A percentile compares a stretch with the other conserved stretches of the same genome.
These are phyloP conservation scores for Bonia amplexicaulis DNA, from an alignment of 176 grass and related monocot genomes.

Conservation along the genomic window DNA sequence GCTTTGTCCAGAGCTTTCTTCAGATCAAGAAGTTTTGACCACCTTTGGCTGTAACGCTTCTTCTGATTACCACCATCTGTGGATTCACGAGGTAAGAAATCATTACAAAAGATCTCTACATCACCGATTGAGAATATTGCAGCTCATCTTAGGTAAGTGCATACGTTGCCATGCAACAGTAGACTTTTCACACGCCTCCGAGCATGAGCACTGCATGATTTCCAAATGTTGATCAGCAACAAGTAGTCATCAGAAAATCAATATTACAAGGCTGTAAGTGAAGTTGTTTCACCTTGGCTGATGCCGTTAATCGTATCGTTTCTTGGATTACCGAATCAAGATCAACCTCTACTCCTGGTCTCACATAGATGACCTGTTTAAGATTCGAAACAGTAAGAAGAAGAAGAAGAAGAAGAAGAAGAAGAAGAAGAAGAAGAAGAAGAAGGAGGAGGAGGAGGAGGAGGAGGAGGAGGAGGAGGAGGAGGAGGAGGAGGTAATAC, in stretches of 20 bases:
- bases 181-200: slow-evolving; percentile 62
- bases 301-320: slow-evolving; percentile 54
- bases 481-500: background rate
- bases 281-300: slow-evolving; percentile 45
- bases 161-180: slow-evolving; percentile 56
- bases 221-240: background rate
- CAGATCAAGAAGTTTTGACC: slow-evolving; percentile 60
- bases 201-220: slow-evolving; percentile 61
- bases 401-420: background rate
- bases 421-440: no score
- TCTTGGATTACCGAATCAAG: slow-evolving; percentile 77
- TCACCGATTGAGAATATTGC: background rate
- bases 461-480: no score
- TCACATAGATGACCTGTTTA: slow-evolving; percentile 70
- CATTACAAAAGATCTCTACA: background rate
- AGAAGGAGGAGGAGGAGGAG: no score
- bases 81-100: background rate
- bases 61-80: slow-evolving; percentile 31
- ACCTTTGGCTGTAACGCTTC: slow-evolving; percentile 31
- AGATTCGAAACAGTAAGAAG: background rate
- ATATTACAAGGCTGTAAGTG: background rate
- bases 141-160: background rate
- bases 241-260: background rate
- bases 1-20: slow-evolving; percentile 45
- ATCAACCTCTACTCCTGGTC: slow-evolving; percentile 63